These are phyloP conservation scores for Saitozyma podzolica DNA, from an alignment of 768 basidiomycete species.

Conservation along the genomic window DNA sequence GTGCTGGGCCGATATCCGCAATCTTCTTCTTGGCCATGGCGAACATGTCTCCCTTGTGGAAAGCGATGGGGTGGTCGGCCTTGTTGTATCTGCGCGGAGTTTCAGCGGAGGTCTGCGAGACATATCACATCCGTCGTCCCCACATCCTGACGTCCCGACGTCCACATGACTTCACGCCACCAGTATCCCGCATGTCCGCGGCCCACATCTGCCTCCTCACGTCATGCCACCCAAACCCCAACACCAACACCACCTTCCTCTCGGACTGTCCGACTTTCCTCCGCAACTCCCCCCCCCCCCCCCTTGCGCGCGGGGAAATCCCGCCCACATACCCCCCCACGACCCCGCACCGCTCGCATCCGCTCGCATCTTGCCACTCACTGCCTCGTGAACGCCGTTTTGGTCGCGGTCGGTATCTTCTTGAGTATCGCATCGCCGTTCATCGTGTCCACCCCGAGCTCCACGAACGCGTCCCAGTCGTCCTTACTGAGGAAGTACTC, in stretches of 20 bases:
- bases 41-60: conserved; percentile 72
- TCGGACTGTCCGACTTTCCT: too few species aligned
- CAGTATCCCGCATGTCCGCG: too few species aligned
- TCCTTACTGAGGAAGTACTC: conserved; percentile 89
- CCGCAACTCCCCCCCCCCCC: not conserved
- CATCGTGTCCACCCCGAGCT: conserved; percentile 81
- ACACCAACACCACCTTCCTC: too few species aligned
- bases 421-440: conserved; percentile 75
- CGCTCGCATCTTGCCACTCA: conserved; percentile 52
- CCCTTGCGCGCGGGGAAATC: not conserved
- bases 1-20: conserved; percentile 64
- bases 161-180: too few species aligned
- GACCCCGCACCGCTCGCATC: too few species aligned
- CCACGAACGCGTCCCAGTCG: conserved; percentile 95
- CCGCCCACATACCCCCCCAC: too few species aligned
- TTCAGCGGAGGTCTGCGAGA: not conserved
- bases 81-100: conserved; percentile 73
- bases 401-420: conserved; percentile 77
- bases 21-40: conserved; percentile 86
- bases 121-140: too few species aligned
- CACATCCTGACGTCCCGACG: too few species aligned
- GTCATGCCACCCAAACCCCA: too few species aligned
- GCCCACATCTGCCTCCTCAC: too few species aligned
- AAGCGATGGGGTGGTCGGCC: conserved; percentile 86
- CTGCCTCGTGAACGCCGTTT: conserved; percentile 82